A percentile compares a stretch with the other conserved stretches of the same genome.
Evolutionary conservation across 2,329 filamentous ascomycete species (phyloP).

Genomic region (Cercospora sesami): DNA sequence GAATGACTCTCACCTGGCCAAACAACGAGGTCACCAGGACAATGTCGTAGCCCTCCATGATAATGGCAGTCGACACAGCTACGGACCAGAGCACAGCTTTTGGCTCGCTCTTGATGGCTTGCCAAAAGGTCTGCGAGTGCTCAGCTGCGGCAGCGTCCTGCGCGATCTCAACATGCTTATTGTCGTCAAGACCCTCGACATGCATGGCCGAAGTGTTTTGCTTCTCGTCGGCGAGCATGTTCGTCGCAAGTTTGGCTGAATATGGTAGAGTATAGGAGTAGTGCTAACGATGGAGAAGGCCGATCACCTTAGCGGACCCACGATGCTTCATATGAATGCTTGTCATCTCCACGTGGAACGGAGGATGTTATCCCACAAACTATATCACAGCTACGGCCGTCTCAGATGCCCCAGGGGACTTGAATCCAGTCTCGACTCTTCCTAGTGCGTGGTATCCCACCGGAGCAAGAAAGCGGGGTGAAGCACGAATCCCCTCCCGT

Average conservation of each 20-base stretch:
- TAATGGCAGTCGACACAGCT: conserved; percentile 56
- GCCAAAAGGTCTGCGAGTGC: conserved; percentile 26
- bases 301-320: neutral
- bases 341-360: neutral
- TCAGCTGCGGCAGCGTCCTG: conserved; percentile 18
- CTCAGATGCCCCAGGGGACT: neutral
- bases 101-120: conserved; percentile 45
- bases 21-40: conserved; percentile 10
- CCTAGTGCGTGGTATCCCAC: neutral
- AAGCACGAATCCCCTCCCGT: neutral
- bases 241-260: no score
- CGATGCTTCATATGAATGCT: neutral
- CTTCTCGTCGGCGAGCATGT: neutral
- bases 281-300: neutral
- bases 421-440: neutral
- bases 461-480: neutral
- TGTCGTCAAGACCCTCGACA: conserved; percentile 9
- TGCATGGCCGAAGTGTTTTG: neutral
- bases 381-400: neutral
- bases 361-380: conserved; percentile 2
- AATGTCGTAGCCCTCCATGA: conserved; percentile 63
- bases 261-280: neutral
- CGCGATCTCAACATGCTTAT: conserved; percentile 16
- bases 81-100: conserved; percentile 55
- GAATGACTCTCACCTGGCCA: neutral